Percentiles rank a stretch among this genome's conserved stretches.
phyloP scores from a whole-genome alignment of 208 protist species.

The Ichthyophonus hoferi region DNA sequence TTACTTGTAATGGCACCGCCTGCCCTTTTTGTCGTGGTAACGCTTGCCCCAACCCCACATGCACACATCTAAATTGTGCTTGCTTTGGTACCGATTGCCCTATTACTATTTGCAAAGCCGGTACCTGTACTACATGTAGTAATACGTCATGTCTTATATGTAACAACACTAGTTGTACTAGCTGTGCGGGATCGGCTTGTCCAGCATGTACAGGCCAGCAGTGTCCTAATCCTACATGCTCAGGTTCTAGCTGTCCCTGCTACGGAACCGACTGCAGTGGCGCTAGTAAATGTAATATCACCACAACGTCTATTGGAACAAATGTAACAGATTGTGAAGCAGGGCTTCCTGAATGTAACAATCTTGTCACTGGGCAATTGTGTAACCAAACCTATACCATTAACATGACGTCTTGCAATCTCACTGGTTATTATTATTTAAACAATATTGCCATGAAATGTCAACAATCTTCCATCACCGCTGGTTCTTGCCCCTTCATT shows the following conservation, averaged over 20 bases:
- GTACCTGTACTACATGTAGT: not conserved
- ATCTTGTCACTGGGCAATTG: not conserved
- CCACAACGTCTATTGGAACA: not conserved
- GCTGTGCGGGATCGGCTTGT: not conserved
- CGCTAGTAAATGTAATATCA: no score
- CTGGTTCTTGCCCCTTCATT: not conserved
- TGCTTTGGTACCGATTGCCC: not conserved
- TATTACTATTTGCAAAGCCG: not conserved
- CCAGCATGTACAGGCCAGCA: not conserved
- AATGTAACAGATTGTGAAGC: not conserved
- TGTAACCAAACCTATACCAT: not conserved
- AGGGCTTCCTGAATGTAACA: not conserved
- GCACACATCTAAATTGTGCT: not conserved
- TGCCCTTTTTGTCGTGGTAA: not conserved
- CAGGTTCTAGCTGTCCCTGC: not conserved
- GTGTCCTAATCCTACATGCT: not conserved
- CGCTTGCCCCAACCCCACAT: not conserved
- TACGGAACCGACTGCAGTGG: not conserved
- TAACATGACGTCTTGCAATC: slow-evolving; percentile 1
- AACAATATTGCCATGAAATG: not conserved
- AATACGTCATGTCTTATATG: not conserved
- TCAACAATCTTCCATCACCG: not conserved
- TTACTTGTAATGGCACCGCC: not conserved
- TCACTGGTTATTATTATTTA: slow-evolving; percentile 4
- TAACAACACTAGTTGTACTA: not conserved